Evolutionary conservation across 2,329 filamentous ascomycete species (phyloP), one percentile per base, ranked within the genome.

Genomic region (Scedosporium minutisporum): DNA sequence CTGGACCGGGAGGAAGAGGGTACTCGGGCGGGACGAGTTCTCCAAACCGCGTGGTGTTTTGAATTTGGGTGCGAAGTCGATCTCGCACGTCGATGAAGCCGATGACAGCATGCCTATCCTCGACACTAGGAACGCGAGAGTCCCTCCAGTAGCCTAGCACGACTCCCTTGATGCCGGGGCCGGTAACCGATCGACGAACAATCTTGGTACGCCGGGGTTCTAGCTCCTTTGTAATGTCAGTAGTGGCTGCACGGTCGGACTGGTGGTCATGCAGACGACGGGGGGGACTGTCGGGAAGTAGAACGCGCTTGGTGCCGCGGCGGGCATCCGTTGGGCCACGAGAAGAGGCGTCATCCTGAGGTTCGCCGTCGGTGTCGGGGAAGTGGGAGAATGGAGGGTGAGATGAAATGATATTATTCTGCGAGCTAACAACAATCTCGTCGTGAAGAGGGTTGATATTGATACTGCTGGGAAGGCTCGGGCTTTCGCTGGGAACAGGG

Each of bases 31-130:
- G 74, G 29, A 86, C 74, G 2, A 74, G 68, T 10, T 81, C 76
- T 12, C 82, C 82, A 2, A 72, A 68, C 23, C 80, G 77, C 55
- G 79, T 83, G 58, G 75, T 73, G 0, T 75, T 73, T 67, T 84
- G 81, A 44, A 86, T 81, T 6, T 83, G 78, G 2, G 84, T 87
- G 27, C 85, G 82, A 1, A 87, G 77, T 1, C 84, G 78, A 62
- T 87, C 84, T 18, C 83, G 75, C 10, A 83, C 75, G 64, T 87
- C 85, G 58, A 87, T 86, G 64, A 87, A 87, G 4, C 84, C 85
- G 58, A 84, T 80, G 0, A 87, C 82, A 0, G 78, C 78, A 68
- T 87, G 85, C 68, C 84, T 86, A 14, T 78, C 76, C 2, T 72
- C 72, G 6, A 75, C 71, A 14, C 79, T 72, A 0, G 80, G 77